Percentiles rank a stretch among this genome's conserved stretches.
These are phyloP conservation scores for Gamsiella multidivaricata DNA, from an alignment of 192 early-diverging fungal species.

Conservation along the genomic window DNA sequence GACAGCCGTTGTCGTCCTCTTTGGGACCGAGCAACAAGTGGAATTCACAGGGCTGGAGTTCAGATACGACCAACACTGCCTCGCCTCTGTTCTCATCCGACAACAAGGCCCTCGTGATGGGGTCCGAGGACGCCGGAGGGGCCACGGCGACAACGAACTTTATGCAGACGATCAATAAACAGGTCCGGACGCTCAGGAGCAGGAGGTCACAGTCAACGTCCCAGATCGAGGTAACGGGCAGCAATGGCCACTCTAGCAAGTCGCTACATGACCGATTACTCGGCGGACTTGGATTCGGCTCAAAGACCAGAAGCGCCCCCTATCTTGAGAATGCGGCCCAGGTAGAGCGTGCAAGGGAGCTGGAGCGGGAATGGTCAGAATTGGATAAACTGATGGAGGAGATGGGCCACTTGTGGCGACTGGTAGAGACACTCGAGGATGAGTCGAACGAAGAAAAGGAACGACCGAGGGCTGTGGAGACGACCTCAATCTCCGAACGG, in stretches of 20 bases:
- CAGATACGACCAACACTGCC: no score
- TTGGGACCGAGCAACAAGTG: background rate
- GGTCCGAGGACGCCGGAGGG: background rate
- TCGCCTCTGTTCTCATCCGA: conserved; percentile 16
- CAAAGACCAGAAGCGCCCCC: background rate
- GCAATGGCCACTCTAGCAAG: background rate
- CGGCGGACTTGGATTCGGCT: conserved; percentile 5
- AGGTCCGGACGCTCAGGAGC: conserved; percentile 36
- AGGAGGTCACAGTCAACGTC: conserved; percentile 48
- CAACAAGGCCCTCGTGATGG: conserved; percentile 4
- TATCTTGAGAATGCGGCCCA: background rate
- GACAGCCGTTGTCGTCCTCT: background rate
- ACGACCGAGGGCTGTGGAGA: background rate
- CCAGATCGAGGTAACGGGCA: conserved; percentile 35
- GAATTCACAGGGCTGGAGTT: no score
- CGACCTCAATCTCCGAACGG: background rate
- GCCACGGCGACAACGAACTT: conserved; percentile 15
- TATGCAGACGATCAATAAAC: conserved; percentile 46
- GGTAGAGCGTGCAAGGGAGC: conserved; percentile 4
- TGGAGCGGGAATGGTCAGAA: conserved; percentile 39
- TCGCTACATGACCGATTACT: background rate
- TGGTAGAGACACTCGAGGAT: conserved; percentile 14
- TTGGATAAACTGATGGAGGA: conserved; percentile 51
- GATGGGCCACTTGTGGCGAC: conserved; percentile 29
- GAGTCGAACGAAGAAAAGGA: background rate